Evolutionary conservation across 2,329 filamentous ascomycete species (phyloP).

Genomic region (Cryphonectria radicalis): DNA sequence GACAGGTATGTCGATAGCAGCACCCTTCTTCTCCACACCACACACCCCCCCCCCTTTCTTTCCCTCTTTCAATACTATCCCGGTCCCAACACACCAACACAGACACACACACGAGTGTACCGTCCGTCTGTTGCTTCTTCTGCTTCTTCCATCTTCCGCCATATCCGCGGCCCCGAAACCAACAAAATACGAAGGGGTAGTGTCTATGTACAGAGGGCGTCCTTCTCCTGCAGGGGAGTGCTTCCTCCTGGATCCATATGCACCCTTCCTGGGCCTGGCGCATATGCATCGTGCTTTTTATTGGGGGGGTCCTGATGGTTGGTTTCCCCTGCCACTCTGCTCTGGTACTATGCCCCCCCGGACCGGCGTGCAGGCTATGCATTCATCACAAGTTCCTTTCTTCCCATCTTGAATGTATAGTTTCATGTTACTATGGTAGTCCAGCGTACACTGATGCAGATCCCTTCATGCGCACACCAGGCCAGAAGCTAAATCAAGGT

Average conservation of each 20-base stretch:
- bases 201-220: not conserved
- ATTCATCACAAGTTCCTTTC: not conserved
- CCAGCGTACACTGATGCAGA: not conserved
- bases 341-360: not conserved
- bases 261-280: not conserved
- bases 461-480: not conserved
- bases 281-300: conserved; percentile 5
- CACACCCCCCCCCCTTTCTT: no score
- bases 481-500: not conserved
- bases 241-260: not conserved
- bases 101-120: not conserved
- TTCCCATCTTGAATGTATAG: not conserved
- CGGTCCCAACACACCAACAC: not conserved
- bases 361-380: not conserved
- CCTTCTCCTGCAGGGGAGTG: not conserved
- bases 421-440: not conserved
- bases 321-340: not conserved
- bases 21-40: not conserved
- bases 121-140: not conserved
- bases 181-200: not conserved
- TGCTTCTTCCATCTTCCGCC: not conserved
- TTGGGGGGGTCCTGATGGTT: not conserved
- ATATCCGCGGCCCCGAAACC: not conserved
- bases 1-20: conserved; percentile 26
- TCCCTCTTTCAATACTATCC: not conserved